Base-by-base conservation (phyloP, 495 filamentous ascomycete genomes). In the Xylaria palmicola region DNA sequence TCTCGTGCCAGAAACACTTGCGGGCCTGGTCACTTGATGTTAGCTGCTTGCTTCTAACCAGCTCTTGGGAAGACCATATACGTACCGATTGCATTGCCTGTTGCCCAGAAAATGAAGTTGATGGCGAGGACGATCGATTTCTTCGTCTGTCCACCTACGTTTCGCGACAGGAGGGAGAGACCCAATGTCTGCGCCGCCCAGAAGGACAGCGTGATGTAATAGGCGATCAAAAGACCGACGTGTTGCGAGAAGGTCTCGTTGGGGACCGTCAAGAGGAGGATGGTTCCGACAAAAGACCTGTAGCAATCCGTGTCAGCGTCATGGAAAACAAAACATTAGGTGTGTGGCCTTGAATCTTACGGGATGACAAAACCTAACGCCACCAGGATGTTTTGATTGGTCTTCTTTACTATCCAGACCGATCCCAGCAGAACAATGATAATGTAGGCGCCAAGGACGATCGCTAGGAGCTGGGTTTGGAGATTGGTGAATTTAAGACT, bases 401-500 rank as follows among this genome's bases (percentile, higher is more conserved):
- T 85, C 67, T 76, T 83, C 68, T 85, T 87, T 3, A 88, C 87
- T 1, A 90, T 67, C 80, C 79, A 90, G 1, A 85, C 79, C 0
- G 84, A 87, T 3, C 75, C 76, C 36, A 90, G 67, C 27, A 91
- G 71, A 13, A 89, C 83, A 32, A 87, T 81, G 57, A 88, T 86
- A 62, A 90, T 89, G 59, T 88, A 89, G 37, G 81, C 83, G 5
- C 88, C 87, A 1, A 90, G 74, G 5, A 90, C 86, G 85, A 91
- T 91, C 17, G 86, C 82, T 36, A 85, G 69, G 10, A 85, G 72
- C 69, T 85, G 83, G 1, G 83, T 84, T 62, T 85, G 74, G 13
- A 84, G 71, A 8, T 70, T 66, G 4, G 69, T 74, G 59, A 84
- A 86, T 5, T 77, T 64, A 52, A 86, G 78, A 56, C 71, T 72